phyloP scores from a whole-genome alignment of 495 filamentous ascomycete species.

The Penicillium longicatenatum region DNA sequence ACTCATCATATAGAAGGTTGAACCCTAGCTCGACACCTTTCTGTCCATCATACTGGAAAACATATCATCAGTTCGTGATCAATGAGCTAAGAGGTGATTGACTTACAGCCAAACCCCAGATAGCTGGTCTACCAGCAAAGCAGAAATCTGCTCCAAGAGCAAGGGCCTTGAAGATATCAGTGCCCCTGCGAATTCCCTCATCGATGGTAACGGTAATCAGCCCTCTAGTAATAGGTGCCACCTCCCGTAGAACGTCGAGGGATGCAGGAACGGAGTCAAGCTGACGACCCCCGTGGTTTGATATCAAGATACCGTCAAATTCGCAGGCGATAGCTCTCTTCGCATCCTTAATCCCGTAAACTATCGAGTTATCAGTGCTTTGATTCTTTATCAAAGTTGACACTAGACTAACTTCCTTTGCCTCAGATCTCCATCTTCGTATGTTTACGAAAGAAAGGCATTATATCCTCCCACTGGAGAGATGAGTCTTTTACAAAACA shows the following conservation, averaged over 20 bases:
- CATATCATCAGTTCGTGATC: neutral
- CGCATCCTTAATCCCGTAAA: conserved; percentile 78
- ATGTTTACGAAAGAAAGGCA: conserved; percentile 82
- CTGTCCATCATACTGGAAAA: neutral
- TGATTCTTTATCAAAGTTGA: neutral
- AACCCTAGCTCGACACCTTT: neutral
- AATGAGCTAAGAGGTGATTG: neutral
- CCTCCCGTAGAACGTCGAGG: conserved; percentile 83
- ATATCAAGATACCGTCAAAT: conserved; percentile 84
- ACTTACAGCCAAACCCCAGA: conserved; percentile 65
- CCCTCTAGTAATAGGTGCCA: conserved; percentile 79
- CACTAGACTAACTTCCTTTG: conserved; percentile 62
- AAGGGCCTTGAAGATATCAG: conserved; percentile 92
- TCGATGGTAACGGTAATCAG: conserved; percentile 84
- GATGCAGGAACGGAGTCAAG: conserved; percentile 84
- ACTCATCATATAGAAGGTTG: neutral
- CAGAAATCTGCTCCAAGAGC: conserved; percentile 85
- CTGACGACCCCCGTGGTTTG: conserved; percentile 91
- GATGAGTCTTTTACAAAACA: neutral
- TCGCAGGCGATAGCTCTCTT: conserved; percentile 72
- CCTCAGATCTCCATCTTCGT: conserved; percentile 92
- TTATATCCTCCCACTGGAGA: conserved; percentile 68
- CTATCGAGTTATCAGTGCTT: conserved; percentile 26
- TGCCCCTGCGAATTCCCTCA: conserved; percentile 82
- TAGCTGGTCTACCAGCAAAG: conserved; percentile 74